Conservation (phyloP, 176 grass and related monocot genomes). For the Zea mays region Zm-B73-REFERENCE-NAM-5.0 NC_050098.1:107112501-107113000, state of each 20-base stretch:
- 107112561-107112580: background rate
- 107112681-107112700: slow-evolving; percentile 17
- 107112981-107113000: background rate
- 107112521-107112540: too few relatives aligned
- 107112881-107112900: slow-evolving; percentile 83
- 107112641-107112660: background rate
- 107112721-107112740: background rate
- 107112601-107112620: background rate
- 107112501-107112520: background rate
- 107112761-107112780: background rate
- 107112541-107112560: background rate
- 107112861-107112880: background rate
- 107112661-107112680: background rate
- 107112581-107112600: background rate
- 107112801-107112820: background rate
- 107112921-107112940: slow-evolving; percentile 92
- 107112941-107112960: slow-evolving; percentile 91
- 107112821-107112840: background rate
- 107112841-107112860: background rate
- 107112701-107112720: background rate
- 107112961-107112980: slow-evolving; percentile 86
- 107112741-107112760: background rate
- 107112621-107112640: background rate
- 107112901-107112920: slow-evolving; percentile 93
- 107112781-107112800: background rate